Evolutionary conservation across 1,139 yeast genomes (phyloP), one percentile per base, ranked within the genome.

Genomic region (Debaryomyces singareniensis): DNA sequence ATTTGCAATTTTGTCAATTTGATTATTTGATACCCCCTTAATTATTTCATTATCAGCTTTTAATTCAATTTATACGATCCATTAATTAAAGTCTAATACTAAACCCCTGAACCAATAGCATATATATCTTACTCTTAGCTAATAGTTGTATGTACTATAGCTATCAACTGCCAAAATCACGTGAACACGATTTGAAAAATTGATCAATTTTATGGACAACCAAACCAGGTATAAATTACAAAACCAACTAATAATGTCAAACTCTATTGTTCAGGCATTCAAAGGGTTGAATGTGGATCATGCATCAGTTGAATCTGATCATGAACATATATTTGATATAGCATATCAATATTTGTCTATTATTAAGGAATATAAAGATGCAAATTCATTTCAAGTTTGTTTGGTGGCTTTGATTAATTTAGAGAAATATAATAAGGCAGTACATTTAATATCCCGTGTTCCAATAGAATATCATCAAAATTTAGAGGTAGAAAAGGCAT

Each of bases 321-420:
- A 66, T 42, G 63, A 58, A 32, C 46, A 57, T 23, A 53, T 67
- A n/a, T 67, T 45, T 38, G 58, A 59, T 21, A 60, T 66, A 2
- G 62, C 71, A 13, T 64, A 61, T 37, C 68, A 65, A 31, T 67
- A 64, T 39, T 52, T 67, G 35, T 48, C 66, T 21, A 63, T 63
- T 27, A 57, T 63, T 27, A 62, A 64, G 35, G 46, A 58, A 25
- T 67, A 53, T 24, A 53, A 67, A 26, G 82, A 79, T 41, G 44
- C 55, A 14, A 55, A 58, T 29, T 78, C 86, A 1, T 60, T 78
- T 42, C 75, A 69, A 43, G 68, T 79, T 40, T 75, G 79, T 44
- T 54, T 85, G 24, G 78, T 79, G 5, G 76, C 95, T 1, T 59
- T 81, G 45, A 80, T 84, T 51, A 78, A 81, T 46, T 64, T 79